Percentiles rank a stretch among this genome's conserved stretches.
Evolutionary conservation across 345 rosid species (phyloP).

Genomic region (Salix brachista): DNA sequence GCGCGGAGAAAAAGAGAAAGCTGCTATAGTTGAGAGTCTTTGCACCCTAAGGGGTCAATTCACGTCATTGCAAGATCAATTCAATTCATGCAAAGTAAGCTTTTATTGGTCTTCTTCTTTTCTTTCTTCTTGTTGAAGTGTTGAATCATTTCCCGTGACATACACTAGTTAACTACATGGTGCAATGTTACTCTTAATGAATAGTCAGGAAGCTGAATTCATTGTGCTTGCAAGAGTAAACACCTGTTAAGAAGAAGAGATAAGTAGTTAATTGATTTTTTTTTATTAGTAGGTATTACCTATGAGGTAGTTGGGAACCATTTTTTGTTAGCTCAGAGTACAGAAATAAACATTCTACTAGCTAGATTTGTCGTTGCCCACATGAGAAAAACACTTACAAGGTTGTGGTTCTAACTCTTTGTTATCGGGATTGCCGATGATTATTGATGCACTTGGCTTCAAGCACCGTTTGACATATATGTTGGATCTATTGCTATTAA

Average conservation of each 20-base stretch:
- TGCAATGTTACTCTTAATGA: neutral
- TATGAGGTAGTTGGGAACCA: neutral
- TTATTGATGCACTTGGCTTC: neutral
- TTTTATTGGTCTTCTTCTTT: neutral
- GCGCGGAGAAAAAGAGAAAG: slow-evolving; percentile 80
- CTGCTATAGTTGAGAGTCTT: slow-evolving; percentile 70
- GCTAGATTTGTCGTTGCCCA: neutral
- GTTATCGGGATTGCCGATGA: neutral
- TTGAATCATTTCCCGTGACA: neutral
- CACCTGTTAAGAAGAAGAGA: neutral
- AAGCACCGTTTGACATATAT: neutral
- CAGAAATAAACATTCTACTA: neutral
- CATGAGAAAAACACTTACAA: neutral
- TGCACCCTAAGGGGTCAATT: slow-evolving; percentile 69
- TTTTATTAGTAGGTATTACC: neutral
- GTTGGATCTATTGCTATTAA: neutral
- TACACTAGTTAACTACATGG: neutral
- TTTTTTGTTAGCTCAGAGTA: neutral
- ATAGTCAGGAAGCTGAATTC: neutral
- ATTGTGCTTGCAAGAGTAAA: neutral
- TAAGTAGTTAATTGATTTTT: neutral
- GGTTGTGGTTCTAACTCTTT: neutral
- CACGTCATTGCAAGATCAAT: slow-evolving; percentile 72
- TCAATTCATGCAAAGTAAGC: slow-evolving; percentile 63
- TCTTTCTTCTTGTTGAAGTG: neutral